phyloP scores from a whole-genome alignment of 2,329 filamentous ascomycete genomes.

The Trichoderma sp. region DNA sequence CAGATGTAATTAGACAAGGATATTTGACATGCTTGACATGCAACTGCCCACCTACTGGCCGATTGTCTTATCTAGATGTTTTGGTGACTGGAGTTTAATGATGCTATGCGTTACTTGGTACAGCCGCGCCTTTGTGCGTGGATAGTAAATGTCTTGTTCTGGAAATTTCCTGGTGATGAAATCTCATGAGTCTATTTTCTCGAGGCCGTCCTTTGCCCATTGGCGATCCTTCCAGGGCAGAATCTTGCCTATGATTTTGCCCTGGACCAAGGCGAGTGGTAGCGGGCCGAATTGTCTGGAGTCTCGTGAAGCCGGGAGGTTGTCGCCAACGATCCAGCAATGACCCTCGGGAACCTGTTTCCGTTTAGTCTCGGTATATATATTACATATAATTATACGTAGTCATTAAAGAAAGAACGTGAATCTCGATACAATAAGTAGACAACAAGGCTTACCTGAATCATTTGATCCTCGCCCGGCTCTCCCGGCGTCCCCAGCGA shows the following conservation, averaged over 20 bases:
- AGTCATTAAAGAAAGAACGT: neutral
- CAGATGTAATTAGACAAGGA: conserved; percentile 37
- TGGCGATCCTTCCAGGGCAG: conserved; percentile 50
- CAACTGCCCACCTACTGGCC: neutral
- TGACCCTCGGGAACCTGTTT: conserved; percentile 83
- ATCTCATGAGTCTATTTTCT: conserved; percentile 27
- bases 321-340: conserved; percentile 89
- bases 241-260: conserved; percentile 71
- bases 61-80: conserved; percentile 10
- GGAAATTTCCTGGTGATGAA: neutral
- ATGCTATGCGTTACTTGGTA: conserved; percentile 8
- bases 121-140: neutral
- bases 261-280: conserved; percentile 77
- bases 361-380: neutral
- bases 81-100: conserved; percentile 8
- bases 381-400: no score
- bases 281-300: conserved; percentile 83
- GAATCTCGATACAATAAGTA: neutral
- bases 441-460: conserved; percentile 53
- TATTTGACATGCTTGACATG: conserved; percentile 26
- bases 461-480: conserved; percentile 50
- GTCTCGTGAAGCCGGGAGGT: conserved; percentile 78
- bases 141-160: neutral
- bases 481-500: conserved; percentile 59
- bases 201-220: conserved; percentile 48